These are phyloP conservation scores for Agastache rugosa DNA, from an alignment of 257 asterid genomes.

Conservation along the genomic window DNA sequence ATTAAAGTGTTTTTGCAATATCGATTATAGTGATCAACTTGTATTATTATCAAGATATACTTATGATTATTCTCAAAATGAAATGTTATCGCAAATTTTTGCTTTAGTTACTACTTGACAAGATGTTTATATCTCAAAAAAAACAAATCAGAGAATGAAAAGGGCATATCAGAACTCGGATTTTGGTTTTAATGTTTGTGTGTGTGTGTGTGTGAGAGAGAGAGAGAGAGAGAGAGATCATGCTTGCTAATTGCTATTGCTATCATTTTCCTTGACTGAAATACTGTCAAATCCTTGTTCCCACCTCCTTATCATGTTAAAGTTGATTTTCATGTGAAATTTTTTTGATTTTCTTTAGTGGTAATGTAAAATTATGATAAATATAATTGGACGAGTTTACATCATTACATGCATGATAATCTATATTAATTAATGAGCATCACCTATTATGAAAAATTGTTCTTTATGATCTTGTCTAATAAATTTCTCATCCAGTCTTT, in stretches of 20 bases:
- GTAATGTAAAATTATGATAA: not conserved
- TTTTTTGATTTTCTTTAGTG: not conserved
- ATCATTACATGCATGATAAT: not conserved
- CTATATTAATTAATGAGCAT: not conserved
- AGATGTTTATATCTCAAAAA: slow-evolving; percentile 5
- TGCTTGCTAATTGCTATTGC: slow-evolving; percentile 35
- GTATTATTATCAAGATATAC: not conserved
- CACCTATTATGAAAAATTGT: not conserved
- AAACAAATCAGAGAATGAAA: slow-evolving; percentile 29
- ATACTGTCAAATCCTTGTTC: slow-evolving; percentile 29
- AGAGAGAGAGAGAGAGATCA: slow-evolving; percentile 18
- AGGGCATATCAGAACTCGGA: slow-evolving; percentile 21
- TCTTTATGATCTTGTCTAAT: not conserved
- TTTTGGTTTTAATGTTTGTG: slow-evolving; percentile 9
- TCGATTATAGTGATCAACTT: slow-evolving; percentile 4
- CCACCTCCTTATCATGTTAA: slow-evolving; percentile 24
- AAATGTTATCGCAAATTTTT: not conserved
- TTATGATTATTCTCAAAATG: slow-evolving; percentile 30
- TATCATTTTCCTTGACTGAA: slow-evolving; percentile 33
- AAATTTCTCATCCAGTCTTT: too few relatives aligned
- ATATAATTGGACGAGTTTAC: not conserved
- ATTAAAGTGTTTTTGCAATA: slow-evolving; percentile 15
- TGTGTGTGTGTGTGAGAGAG: too few relatives aligned
- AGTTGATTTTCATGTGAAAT: not conserved
- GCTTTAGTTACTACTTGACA: slow-evolving; percentile 23